phyloP scores from a whole-genome alignment of 2,329 filamentous ascomycete species.

The Claviceps pusilla region DNA sequence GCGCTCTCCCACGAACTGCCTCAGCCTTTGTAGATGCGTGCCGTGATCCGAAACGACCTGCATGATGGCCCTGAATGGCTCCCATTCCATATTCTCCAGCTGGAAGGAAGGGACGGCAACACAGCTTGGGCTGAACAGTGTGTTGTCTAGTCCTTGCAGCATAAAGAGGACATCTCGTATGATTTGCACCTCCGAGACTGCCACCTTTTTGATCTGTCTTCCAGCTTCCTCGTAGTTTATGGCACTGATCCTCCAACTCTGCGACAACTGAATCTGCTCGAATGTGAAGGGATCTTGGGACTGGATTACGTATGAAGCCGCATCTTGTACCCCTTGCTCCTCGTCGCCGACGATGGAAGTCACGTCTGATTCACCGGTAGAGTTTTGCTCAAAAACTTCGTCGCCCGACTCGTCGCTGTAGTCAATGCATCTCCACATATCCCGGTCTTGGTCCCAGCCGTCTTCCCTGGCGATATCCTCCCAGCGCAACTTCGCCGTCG shows the following conservation, averaged over 20 bases:
- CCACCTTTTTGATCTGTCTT: constrained; percentile 22
- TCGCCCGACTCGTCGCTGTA: constrained; percentile 54
- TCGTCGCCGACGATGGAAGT: constrained; percentile 17
- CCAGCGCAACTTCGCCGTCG: constrained; percentile 50
- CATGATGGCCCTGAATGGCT: constrained; percentile 34
- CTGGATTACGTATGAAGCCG: constrained; percentile 21
- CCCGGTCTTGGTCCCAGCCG: constrained; percentile 50
- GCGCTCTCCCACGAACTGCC: constrained; percentile 25
- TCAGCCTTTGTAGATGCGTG: constrained; percentile 29
- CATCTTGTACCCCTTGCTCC: constrained; percentile 12
- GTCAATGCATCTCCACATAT: constrained; percentile 56
- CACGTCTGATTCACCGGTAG: constrained; percentile 23
- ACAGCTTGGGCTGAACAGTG: constrained; percentile 43
- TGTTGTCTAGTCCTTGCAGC: constrained; percentile 64
- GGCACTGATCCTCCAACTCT: constrained; percentile 19
- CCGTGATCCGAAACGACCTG: constrained; percentile 32
- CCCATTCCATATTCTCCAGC: constrained; percentile 32
- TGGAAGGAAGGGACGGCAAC: constrained; percentile 27
- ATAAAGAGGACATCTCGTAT: constrained; percentile 72
- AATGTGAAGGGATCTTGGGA: constrained; percentile 19
- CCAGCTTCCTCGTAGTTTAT: constrained; percentile 21
- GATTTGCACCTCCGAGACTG: constrained; percentile 55
- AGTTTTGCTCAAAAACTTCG: constrained; percentile 19
- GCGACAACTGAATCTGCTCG: constrained; percentile 17
- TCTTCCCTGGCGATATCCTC: constrained; percentile 64